These are phyloP conservation scores for Borealophlyctis nickersoniae DNA, from an alignment of 192 early-diverging fungal genomes.

Conservation along the genomic window DNA sequence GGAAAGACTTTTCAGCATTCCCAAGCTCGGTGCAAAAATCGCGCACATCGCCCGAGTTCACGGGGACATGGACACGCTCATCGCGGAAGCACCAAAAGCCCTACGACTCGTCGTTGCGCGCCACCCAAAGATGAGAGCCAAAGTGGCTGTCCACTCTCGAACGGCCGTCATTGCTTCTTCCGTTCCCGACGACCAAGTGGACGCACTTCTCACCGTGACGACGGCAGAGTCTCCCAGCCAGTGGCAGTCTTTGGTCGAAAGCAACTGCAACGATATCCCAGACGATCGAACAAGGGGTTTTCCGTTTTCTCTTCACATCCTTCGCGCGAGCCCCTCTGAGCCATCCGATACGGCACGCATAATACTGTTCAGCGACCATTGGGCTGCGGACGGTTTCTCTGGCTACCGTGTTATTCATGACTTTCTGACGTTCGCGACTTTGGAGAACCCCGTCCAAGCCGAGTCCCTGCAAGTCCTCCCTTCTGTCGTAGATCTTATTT, in stretches of 20 bases:
- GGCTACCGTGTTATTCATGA: slow-evolving; percentile 1
- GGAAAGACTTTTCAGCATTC: too few species aligned
- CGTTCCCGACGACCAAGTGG: background rate
- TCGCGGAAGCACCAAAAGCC: background rate
- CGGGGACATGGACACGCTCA: background rate
- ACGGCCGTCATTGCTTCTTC: background rate
- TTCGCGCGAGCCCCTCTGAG: too few species aligned
- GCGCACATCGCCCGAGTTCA: background rate
- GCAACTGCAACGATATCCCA: background rate
- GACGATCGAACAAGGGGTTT: background rate
- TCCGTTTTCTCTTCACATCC: too few species aligned
- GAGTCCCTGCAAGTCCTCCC: too few species aligned
- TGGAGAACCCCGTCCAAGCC: background rate
- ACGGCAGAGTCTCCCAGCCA: slow-evolving; percentile 1
- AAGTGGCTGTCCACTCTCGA: background rate
- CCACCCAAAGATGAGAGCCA: slow-evolving; percentile 1
- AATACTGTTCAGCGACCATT: slow-evolving; percentile 1
- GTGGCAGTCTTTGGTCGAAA: background rate
- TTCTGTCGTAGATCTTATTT: too few species aligned
- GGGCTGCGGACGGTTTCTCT: background rate
- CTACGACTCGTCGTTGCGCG: background rate
- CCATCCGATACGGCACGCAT: background rate
- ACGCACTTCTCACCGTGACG: background rate
- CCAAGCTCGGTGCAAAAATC: too few species aligned
- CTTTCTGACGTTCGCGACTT: background rate